Base-by-base conservation (phyloP, 2,329 filamentous ascomycete species). In the Stylonectria norvegica region DNA sequence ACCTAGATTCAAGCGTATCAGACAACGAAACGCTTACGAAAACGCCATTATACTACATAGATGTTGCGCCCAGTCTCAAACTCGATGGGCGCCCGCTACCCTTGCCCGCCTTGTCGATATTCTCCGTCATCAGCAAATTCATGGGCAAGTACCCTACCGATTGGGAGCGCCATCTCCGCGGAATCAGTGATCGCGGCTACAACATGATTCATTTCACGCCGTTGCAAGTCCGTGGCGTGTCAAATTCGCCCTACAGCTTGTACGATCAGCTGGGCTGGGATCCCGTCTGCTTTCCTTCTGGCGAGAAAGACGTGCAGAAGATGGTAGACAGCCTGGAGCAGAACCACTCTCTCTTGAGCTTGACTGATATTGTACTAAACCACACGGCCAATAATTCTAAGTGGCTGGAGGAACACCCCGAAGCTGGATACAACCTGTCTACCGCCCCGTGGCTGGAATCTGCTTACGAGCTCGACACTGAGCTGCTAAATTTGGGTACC, bases 191-290 rank as follows among this genome's bases (percentile, higher is more conserved):
- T 57, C 79, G 93, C 46, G 90, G 90, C 32, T 98, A 98, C 75
- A 98, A 98, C 69, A 96, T 97, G 89, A 82, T 98, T 45, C 93
- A 98, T 65, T 98, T 98, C 64, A 96, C 93, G 2, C 93, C 93
- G 8, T 72, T 98, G 51, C 93, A 95, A 74, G 76, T 85, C 43
- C 83, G 93, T 44, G 93, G 93, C 42, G 76, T 74, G 31, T 98
- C 93, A 37, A 95, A 98, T 61, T 98, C 93, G 2, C 93, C 93
- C 0, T 98, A 97, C 72, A 98, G 93, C 64, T 79, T 98, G 56
- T 95, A 86, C 62, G 87, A 98, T 58, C 94, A 98, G 69, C 75
- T 94, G 16, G 75, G 76, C 31, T 98, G 94, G 73, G 94, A 98
- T 61, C 78, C 83, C 5, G 69, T 70, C 7, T 79, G 83, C 57